Evolutionary conservation across 1,284 basidiomycete genomes (phyloP), one percentile per base, ranked within the genome.

Genomic region (Irpex sp.): DNA sequence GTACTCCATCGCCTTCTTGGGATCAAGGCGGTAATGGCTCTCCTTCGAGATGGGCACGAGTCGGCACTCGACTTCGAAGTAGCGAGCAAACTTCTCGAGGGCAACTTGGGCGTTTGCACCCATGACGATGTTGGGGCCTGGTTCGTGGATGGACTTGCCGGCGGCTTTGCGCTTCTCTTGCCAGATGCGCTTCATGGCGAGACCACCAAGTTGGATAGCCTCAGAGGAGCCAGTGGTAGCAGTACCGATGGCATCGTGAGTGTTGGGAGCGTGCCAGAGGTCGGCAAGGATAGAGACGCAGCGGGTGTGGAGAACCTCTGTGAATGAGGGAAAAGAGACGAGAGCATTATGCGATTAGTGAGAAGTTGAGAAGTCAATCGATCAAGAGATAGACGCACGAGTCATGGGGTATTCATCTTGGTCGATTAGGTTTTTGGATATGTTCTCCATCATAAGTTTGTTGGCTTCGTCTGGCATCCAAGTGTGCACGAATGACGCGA

Each of bases 111-210:
- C 76, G 60, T 78, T 78, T 19, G 76, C 75, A 52, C 77, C 76
- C 77, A 78, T 78, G 65, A 78, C 71, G 67, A 78, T 77, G 72
- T 78, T 78, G 65, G 83, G 84, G 15, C 83, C 93, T 17, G 93
- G 93, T 68, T 94, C 89, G 71, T 94, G 86, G 62, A 93, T 92
- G 65, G 86, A 89, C 76, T 95, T 95, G 48, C 96, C 96, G 1
- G 85, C 86, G 0, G 87, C 89, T 78, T 95, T 96, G 76, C 91
- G 89, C 73, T 86, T 89, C 67, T 87, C 88, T 76, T 98, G 96
- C 96, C 96, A 98, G 57, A 89, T 84, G 71, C 91, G 92, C 80
- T 98, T 98, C 87, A 98, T 92, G 15, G 96, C 94, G 19, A 98
- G 85, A 54, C 95, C 96, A 15, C 94, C 96, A 5, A 97, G 89